phyloP scores from a whole-genome alignment of 192 early-diverging fungal genomes.

The Backusella luteola region DNA sequence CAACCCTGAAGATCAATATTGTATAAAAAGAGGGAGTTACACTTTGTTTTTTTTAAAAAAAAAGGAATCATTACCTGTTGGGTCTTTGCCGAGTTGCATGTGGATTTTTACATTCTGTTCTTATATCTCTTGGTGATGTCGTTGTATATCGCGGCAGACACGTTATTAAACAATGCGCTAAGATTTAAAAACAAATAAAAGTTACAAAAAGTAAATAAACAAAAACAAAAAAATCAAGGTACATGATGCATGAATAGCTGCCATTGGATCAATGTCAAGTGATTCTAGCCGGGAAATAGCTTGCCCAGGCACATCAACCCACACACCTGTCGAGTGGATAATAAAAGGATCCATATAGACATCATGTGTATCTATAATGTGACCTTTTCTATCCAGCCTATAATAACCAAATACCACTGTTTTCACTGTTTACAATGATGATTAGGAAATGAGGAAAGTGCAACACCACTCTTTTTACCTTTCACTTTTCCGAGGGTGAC shows the following conservation, averaged over 20 bases:
- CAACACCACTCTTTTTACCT: conserved; percentile 10
- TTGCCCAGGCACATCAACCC: conserved; percentile 41
- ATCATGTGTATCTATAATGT: conserved; percentile 48
- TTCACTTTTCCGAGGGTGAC: conserved; percentile 25
- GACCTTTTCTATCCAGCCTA: conserved; percentile 44
- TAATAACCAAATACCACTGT: conserved; percentile 58
- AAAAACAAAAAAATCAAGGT: neutral
- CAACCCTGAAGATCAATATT: conserved; percentile 28
- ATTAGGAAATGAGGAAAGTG: neutral
- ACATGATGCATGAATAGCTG: conserved; percentile 52
- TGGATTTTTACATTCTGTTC: conserved; percentile 55
- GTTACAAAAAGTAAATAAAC: neutral
- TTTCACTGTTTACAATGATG: conserved; percentile 32
- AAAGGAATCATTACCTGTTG: conserved; percentile 22
- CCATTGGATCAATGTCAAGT: conserved; percentile 41
- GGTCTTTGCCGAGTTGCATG: conserved; percentile 44
- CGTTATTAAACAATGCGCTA: conserved; percentile 46
- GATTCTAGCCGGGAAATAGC: conserved; percentile 13
- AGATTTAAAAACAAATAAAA: neutral
- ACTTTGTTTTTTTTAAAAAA: neutral
- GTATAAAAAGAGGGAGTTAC: neutral
- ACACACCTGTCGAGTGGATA: conserved; percentile 38
- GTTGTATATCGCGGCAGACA: conserved; percentile 35
- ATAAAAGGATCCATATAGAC: conserved; percentile 50
- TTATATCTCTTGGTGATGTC: conserved; percentile 31